Base-by-base conservation (phyloP, 169 alveolate genomes). In the Plasmodium malariae region DNA sequence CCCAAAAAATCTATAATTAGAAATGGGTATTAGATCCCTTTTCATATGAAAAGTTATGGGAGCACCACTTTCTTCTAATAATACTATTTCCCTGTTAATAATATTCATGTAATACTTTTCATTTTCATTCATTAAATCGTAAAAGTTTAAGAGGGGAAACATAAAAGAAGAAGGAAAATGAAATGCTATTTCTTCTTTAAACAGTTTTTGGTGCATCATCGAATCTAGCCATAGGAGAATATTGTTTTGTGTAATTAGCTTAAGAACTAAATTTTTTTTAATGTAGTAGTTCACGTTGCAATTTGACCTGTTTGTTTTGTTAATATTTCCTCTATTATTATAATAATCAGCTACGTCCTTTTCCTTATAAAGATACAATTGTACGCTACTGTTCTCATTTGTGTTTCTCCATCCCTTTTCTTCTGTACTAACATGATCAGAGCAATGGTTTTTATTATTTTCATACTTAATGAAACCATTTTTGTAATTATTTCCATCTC, bases 111-210 rank as follows among this genome's bases (percentile, higher is more conserved):
- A 83, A 21, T 17, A 24, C 24, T 21, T 36, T 36, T 83, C 91
- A 60, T 83, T 49, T 40, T 34, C 37, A 32, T 59, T 28, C 12
- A 30, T 21, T 32, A 43, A 37, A 48, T 83, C 91, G 63, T 83
- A 83, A 83, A 67, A 49, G 45, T 83, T 83, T 51, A 83, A 51
- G 19, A 83, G 5, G 9, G 91, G 91, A 54, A 83, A 54, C n/a
- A 45, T 40, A 49, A 68, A 83, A 21, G 91, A 83, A 14, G 74
- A n/a, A n/a, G 91, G 91, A 45, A 54, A 83, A 17, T 68, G 54
- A n/a, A 83, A 51, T 17, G 83, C 21, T 51, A 67, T 69, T 51
- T 37, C 85, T n/a, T 83, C 91, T 11, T 36, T 30, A 72, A 83
- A 83, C 68, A 83, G 71, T 45, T 83, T 83, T 30, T 68, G 32